A percentile compares a stretch with the other conserved stretches of the same genome.
These are phyloP conservation scores for Fusarium globosum DNA, from an alignment of 2,329 filamentous ascomycete genomes.

Conservation along the genomic window DNA sequence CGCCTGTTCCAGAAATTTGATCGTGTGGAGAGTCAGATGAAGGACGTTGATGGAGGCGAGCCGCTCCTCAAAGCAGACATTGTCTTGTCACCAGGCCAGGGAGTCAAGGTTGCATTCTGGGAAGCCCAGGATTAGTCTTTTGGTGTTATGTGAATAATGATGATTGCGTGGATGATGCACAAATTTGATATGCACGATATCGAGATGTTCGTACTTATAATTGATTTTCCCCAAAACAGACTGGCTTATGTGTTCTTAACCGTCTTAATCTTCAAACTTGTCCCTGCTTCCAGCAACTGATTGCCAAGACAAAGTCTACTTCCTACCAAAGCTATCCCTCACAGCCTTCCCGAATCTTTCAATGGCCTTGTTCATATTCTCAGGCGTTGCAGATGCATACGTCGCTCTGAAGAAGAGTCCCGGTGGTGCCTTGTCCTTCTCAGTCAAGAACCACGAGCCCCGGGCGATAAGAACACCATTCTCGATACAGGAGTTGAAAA, in stretches of 20 bases:
- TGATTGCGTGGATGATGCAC: not conserved
- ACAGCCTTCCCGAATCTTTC: slow-evolving; percentile 81
- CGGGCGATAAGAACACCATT: slow-evolving; percentile 83
- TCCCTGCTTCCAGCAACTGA: not conserved
- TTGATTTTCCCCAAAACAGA: not conserved
- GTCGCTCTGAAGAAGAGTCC: slow-evolving; percentile 91
- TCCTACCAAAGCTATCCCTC: slow-evolving; percentile 62
- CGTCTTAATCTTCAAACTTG: not conserved
- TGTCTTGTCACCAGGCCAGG: slow-evolving; percentile 68
- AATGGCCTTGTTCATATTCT: slow-evolving; percentile 78
- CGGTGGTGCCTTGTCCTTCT: slow-evolving; percentile 67
- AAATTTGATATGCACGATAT: not conserved
- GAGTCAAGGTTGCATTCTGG: slow-evolving; percentile 68
- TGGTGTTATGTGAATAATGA: not conserved
- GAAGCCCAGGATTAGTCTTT: slow-evolving; percentile 51
- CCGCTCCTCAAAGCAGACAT: slow-evolving; percentile 69
- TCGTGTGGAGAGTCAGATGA: slow-evolving; percentile 68
- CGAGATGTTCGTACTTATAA: not conserved
- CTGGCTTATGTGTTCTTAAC: not conserved
- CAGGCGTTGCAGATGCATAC: slow-evolving; percentile 81
- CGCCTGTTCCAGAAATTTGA: slow-evolving; percentile 79
- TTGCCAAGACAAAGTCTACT: slow-evolving; percentile 23
- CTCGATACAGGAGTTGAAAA: slow-evolving; percentile 81
- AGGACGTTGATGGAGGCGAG: slow-evolving; percentile 62
- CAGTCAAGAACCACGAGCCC: slow-evolving; percentile 91